Conservation (phyloP, 805 yeast species). For the Schwanniomyces vanrijiae region DNA sequence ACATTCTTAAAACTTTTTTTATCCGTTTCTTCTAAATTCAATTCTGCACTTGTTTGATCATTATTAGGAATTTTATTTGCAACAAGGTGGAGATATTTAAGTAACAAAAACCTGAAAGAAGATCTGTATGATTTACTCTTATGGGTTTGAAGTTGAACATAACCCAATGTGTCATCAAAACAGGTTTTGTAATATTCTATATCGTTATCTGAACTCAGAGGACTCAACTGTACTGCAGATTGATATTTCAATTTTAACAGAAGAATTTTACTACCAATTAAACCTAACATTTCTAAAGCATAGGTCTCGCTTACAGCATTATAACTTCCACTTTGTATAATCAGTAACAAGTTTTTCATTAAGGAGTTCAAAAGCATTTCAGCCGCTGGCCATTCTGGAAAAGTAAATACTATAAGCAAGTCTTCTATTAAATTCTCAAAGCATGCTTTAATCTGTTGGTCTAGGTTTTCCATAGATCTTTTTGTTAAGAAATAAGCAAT, state of each 20-base stretch:
- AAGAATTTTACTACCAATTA: constrained; percentile 53
- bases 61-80: background rate
- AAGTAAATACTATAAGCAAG: constrained; percentile 44
- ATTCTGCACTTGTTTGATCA: constrained; percentile 5
- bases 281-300: constrained; percentile 61
- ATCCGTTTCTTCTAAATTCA: constrained; percentile 9
- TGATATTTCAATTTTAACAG: constrained; percentile 24
- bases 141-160: constrained; percentile 11
- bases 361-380: constrained; percentile 50
- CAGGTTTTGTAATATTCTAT: constrained; percentile 1
- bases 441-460: constrained; percentile 27
- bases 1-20: background rate
- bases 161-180: constrained; percentile 12
- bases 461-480: constrained; percentile 21
- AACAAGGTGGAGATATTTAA: constrained; percentile 10
- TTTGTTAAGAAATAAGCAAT: constrained; percentile 25
- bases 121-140: constrained; percentile 8
- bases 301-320: constrained; percentile 46
- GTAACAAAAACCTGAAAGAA: constrained; percentile 13
- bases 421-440: constrained; percentile 61
- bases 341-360: constrained; percentile 40
- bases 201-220: constrained; percentile 6
- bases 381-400: constrained; percentile 65
- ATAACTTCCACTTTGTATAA: constrained; percentile 39
- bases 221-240: background rate